phyloP scores from a whole-genome alignment of 306 rosid species.

The Rubus idaeus region DNA sequence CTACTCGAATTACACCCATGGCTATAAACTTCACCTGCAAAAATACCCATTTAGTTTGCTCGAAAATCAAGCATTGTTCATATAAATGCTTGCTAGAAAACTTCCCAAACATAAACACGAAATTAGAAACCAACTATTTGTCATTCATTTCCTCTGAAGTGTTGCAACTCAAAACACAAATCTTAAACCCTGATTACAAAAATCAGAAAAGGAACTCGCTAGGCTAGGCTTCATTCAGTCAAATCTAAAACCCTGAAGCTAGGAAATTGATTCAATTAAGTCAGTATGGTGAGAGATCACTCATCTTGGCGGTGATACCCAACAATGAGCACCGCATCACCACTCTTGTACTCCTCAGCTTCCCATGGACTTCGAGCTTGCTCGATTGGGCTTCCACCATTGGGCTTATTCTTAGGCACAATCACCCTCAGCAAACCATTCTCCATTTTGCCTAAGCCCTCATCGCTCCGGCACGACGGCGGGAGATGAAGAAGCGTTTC shows the following conservation, averaged over 20 bases:
- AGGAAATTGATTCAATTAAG: neutral
- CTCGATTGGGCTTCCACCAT: neutral
- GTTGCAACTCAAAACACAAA: neutral
- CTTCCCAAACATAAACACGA: neutral
- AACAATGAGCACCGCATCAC: neutral
- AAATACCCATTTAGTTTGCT: neutral
- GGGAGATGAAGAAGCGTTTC: neutral
- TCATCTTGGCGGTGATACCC: neutral
- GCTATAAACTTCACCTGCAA: neutral
- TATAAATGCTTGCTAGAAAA: neutral
- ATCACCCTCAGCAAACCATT: neutral
- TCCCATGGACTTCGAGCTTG: neutral
- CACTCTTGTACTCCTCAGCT: neutral
- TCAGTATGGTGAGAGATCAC: neutral
- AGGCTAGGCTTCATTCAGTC: constrained; percentile 1
- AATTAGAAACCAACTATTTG: neutral
- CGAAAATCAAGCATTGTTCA: neutral
- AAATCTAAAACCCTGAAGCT: neutral
- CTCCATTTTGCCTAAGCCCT: neutral
- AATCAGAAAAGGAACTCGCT: neutral
- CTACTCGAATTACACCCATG: neutral
- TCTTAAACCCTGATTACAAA: neutral
- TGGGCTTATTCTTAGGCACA: neutral
- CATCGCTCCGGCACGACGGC: neutral
- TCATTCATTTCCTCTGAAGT: neutral